Conservation (phyloP, 257 asterid genomes). For the Lantana camara region DNA sequence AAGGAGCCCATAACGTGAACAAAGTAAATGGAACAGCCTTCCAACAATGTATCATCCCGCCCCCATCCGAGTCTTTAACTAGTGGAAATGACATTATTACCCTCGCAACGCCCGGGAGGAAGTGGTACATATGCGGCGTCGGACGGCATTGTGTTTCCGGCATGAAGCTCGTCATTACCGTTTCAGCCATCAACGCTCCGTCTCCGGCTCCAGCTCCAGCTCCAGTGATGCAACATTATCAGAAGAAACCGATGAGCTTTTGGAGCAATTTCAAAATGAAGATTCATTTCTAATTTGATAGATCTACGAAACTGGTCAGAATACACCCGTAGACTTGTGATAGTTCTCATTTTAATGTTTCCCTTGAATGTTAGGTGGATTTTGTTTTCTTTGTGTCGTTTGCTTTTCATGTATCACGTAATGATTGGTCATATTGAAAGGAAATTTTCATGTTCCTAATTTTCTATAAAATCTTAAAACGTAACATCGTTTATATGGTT, state of each 20-base stretch:
- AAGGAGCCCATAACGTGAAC: slow-evolving; percentile 37
- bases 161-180: slow-evolving; percentile 46
- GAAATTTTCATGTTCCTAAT: too few relatives aligned
- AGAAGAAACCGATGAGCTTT: slow-evolving; percentile 10
- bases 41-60: slow-evolving; percentile 35
- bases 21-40: slow-evolving; percentile 40
- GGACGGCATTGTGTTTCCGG: slow-evolving; percentile 35
- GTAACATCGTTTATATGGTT: too few relatives aligned
- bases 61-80: slow-evolving; percentile 21
- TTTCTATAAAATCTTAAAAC: too few relatives aligned
- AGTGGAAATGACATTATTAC: slow-evolving; percentile 39
- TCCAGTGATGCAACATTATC: neutral
- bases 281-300: neutral
- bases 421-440: too few relatives aligned
- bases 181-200: slow-evolving; percentile 1
- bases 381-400: too few relatives aligned
- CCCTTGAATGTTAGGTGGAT: too few relatives aligned
- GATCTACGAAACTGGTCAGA: too few relatives aligned
- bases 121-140: slow-evolving; percentile 48
- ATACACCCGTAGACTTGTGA: too few relatives aligned
- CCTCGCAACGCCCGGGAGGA: slow-evolving; percentile 34
- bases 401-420: too few relatives aligned
- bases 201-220: slow-evolving; percentile 7
- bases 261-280: slow-evolving; percentile 28
- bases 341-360: too few relatives aligned